These are phyloP conservation scores for Physocladia obscura DNA, from an alignment of 192 early-diverging fungal genomes.

Conservation along the genomic window DNA sequence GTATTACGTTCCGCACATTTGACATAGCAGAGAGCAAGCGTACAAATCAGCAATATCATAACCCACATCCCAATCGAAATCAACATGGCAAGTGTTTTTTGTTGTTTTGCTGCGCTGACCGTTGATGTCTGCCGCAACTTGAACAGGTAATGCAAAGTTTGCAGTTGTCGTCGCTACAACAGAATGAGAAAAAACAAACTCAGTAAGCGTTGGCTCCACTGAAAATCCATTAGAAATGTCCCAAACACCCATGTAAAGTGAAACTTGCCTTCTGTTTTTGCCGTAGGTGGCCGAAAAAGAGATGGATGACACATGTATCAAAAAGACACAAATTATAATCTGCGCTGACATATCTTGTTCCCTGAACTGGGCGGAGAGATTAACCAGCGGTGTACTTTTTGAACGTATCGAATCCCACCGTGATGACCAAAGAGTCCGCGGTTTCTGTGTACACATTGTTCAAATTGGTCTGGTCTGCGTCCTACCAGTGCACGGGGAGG, in stretches of 20 bases:
- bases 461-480: not conserved
- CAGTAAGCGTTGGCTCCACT: not conserved
- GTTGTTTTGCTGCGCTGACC: not conserved
- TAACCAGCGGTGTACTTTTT: too few relatives aligned
- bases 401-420: not conserved
- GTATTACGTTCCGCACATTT: not conserved
- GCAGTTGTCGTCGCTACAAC: not conserved
- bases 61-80: conserved; percentile 5
- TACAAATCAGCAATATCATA: not conserved
- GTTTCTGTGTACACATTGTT: not conserved
- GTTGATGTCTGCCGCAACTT: too few relatives aligned
- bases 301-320: too few relatives aligned
- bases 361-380: too few relatives aligned
- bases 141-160: too few relatives aligned
- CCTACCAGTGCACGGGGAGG: not conserved
- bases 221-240: not conserved
- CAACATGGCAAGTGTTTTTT: not conserved
- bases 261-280: too few relatives aligned
- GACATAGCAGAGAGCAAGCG: conserved; percentile 10
- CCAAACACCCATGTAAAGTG: not conserved
- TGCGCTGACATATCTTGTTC: too few relatives aligned
- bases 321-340: too few relatives aligned
- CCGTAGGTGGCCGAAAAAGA: too few relatives aligned
- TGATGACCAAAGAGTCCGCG: not conserved
- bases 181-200: not conserved